phyloP scores from a whole-genome alignment of 2,329 filamentous ascomycete species.

The Aureobasidium sp. region DNA sequence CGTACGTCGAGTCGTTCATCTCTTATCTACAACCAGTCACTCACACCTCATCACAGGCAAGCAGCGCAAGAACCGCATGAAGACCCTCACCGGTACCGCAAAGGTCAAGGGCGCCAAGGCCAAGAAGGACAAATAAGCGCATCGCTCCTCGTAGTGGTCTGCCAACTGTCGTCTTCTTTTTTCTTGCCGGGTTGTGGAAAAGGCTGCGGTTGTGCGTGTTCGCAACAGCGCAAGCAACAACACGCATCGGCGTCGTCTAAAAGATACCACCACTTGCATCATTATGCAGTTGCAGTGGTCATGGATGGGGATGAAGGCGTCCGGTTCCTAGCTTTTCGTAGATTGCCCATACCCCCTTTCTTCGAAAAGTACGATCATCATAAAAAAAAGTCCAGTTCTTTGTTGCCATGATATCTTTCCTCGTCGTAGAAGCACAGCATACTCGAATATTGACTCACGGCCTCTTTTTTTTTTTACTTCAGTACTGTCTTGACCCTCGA shows the following conservation, averaged over 20 bases:
- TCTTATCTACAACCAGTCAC: neutral
- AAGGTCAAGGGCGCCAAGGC: conserved; percentile 94
- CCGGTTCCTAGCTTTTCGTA: conserved; percentile 15
- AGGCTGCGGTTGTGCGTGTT: neutral
- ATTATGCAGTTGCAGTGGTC: neutral
- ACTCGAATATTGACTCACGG: no score
- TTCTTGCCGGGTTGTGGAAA: neutral
- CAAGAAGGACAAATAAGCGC: conserved; percentile 55
- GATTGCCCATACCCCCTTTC: neutral
- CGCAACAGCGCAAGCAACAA: neutral
- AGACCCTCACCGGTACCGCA: conserved; percentile 95
- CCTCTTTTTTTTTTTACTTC: no score
- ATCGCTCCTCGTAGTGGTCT: conserved; percentile 15
- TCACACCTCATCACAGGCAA: conserved; percentile 60
- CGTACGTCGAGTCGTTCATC: conserved; percentile 55
- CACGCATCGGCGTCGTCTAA: conserved; percentile 4
- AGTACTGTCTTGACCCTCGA: no score
- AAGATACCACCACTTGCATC: neutral
- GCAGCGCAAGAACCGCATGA: conserved; percentile 99
- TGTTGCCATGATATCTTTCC: neutral
- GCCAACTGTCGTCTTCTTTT: neutral
- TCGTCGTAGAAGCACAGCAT: no score
- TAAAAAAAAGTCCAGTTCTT: conserved; percentile 3
- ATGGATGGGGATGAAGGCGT: conserved; percentile 15
- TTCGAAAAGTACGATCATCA: conserved; percentile 12